phyloP scores from a whole-genome alignment of 129 eudicot species.

The Silybum marianum region DNA sequence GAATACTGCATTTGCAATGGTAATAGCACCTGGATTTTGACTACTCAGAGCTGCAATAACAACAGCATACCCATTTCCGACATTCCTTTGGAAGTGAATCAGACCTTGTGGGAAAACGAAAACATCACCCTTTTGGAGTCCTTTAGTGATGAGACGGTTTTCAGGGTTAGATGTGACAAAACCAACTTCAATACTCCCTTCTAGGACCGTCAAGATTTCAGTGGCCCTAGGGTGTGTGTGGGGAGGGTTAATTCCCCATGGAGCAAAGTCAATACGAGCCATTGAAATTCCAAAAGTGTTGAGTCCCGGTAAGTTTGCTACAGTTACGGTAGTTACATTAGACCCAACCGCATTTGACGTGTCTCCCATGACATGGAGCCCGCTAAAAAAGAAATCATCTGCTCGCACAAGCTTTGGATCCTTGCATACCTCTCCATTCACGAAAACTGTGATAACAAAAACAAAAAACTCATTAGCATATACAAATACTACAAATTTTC shows the following conservation, averaged over 20 bases:
- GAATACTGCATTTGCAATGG: conserved; percentile 30
- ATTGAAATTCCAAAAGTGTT: neutral
- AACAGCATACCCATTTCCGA: conserved; percentile 23
- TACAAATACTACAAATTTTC: neutral
- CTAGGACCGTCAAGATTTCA: neutral
- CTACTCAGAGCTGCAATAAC: conserved; percentile 43
- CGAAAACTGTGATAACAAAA: neutral
- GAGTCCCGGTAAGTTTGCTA: neutral
- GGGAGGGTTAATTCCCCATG: neutral
- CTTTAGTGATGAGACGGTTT: neutral
- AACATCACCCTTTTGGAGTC: neutral
- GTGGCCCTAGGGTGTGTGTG: neutral
- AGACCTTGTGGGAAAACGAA: conserved; percentile 2
- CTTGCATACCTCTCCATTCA: conserved; percentile 22
- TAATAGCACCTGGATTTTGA: conserved; percentile 41
- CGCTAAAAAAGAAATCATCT: conserved; percentile 28
- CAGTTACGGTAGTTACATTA: neutral
- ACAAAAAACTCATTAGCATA: neutral
- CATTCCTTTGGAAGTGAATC: conserved; percentile 27
- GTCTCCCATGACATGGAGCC: conserved; percentile 13
- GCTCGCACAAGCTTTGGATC: conserved; percentile 13
- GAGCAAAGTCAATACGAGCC: neutral
- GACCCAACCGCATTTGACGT: neutral
- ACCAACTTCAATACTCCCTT: neutral
- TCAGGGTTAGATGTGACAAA: neutral